Percentiles rank a stretch among this genome's conserved stretches.
These are phyloP conservation scores for Penicillium riverlandense DNA, from an alignment of 495 filamentous ascomycete genomes.

Conservation along the genomic window DNA sequence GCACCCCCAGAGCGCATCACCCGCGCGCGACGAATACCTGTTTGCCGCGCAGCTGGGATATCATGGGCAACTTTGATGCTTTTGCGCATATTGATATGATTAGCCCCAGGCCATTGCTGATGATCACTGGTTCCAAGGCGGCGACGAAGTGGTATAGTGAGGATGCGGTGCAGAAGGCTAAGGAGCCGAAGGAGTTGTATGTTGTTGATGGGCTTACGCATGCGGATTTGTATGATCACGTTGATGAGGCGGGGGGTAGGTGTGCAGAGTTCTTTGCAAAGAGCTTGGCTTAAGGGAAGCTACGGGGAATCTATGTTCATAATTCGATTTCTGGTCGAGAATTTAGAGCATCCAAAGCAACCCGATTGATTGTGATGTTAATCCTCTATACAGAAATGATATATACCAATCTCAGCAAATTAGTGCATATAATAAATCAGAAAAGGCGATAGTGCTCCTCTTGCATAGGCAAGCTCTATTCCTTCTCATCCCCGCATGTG, in stretches of 20 bases:
- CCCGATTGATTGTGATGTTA: no score
- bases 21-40: slow-evolving; percentile 5
- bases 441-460: no score
- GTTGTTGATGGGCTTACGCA: slow-evolving; percentile 25
- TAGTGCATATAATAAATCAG: no score
- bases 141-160: slow-evolving; percentile 22
- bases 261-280: slow-evolving; percentile 26
- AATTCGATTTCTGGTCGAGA: no score
- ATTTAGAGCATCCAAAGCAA: no score
- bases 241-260: slow-evolving; percentile 16
- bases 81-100: slow-evolving; percentile 22
- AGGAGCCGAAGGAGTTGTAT: slow-evolving; percentile 33
- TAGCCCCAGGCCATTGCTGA: slow-evolving; percentile 26
- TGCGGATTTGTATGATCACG: slow-evolving; percentile 30
- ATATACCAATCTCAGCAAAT: no score
- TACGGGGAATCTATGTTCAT: no score
- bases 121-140: slow-evolving; percentile 29
- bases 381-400: no score
- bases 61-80: slow-evolving; percentile 24
- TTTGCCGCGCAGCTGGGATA: slow-evolving; percentile 15
- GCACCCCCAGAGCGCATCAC: slow-evolving; percentile 14
- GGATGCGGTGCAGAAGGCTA: slow-evolving; percentile 18
- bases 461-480: no score
- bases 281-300: slow-evolving; percentile 1
- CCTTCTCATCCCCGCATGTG: no score